phyloP scores from a whole-genome alignment of 305 asterid genomes.

The Solanum hybrid region DNA sequence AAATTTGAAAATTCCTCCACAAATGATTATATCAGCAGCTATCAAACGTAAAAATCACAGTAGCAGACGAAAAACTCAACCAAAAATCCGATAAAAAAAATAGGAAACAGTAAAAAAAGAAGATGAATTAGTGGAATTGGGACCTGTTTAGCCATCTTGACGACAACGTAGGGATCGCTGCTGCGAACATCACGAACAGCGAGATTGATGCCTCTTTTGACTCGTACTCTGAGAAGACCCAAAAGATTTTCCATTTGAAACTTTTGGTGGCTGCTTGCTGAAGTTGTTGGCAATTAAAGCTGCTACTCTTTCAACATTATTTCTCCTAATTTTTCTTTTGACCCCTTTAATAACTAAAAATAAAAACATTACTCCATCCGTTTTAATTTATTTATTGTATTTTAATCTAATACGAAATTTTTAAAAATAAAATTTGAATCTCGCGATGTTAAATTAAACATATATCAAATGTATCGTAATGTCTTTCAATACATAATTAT shows the following conservation, averaged over 20 bases:
- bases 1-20: not conserved
- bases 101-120: not conserved
- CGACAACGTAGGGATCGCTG: constrained; percentile 84
- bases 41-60: not conserved
- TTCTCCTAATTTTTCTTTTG: not conserved
- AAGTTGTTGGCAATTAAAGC: not conserved
- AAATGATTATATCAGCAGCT: not conserved
- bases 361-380: not conserved
- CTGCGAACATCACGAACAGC: constrained; percentile 86
- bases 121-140: not conserved
- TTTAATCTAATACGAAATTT: too few relatives aligned
- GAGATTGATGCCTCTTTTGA: constrained; percentile 72
- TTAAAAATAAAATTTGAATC: too few relatives aligned
- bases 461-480: too few relatives aligned
- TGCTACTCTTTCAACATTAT: not conserved
- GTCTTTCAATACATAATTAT: not conserved
- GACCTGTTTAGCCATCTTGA: constrained; percentile 77
- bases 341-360: not conserved
- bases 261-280: not conserved
- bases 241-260: constrained; percentile 42
- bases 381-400: too few relatives aligned
- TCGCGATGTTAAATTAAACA: too few relatives aligned
- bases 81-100: not conserved
- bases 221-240: constrained; percentile 70
- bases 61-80: not conserved